Evolutionary conservation across 345 rosid genomes (phyloP).

Genomic region (Citrus hindsii): DNA sequence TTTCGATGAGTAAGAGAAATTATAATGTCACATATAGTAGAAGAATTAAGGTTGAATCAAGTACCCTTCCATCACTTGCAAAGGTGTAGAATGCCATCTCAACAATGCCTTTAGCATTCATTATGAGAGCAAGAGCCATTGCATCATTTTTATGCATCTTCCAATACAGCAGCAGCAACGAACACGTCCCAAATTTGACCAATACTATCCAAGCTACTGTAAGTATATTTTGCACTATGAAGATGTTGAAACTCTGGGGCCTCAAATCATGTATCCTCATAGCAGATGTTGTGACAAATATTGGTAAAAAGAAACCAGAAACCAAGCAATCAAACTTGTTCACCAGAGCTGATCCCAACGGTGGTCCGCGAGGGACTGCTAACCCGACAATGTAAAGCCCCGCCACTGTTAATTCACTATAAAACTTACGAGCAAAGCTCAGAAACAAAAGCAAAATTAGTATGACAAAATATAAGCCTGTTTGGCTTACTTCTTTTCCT

Average conservation of each 20-base stretch:
- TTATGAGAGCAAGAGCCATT: background rate
- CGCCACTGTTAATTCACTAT: too few species aligned
- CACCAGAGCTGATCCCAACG: conserved; percentile 24
- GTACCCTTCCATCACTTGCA: background rate
- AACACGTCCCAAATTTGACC: background rate
- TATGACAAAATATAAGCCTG: background rate
- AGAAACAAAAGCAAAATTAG: too few species aligned
- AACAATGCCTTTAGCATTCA: background rate
- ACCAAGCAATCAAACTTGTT: conserved; percentile 18
- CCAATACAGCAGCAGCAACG: background rate
- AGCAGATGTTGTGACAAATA: conserved; percentile 15
- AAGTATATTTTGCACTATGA: background rate
- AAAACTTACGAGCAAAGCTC: too few species aligned
- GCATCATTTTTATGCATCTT: conserved; percentile 14
- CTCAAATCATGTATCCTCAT: conserved; percentile 10
- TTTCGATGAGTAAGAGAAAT: too few species aligned
- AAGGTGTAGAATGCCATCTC: background rate
- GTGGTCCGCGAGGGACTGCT: conserved; percentile 21
- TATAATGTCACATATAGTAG: too few species aligned
- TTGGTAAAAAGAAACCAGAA: conserved; percentile 12
- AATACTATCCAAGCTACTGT: background rate
- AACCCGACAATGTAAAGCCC: too few species aligned
- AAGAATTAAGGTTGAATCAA: too few species aligned
- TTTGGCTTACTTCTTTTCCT: background rate
- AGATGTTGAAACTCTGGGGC: background rate